A percentile compares a stretch with the other conserved stretches of the same genome.
Conservation (phyloP, 257 asterid species). For the Solanum dulcamara region DNA sequence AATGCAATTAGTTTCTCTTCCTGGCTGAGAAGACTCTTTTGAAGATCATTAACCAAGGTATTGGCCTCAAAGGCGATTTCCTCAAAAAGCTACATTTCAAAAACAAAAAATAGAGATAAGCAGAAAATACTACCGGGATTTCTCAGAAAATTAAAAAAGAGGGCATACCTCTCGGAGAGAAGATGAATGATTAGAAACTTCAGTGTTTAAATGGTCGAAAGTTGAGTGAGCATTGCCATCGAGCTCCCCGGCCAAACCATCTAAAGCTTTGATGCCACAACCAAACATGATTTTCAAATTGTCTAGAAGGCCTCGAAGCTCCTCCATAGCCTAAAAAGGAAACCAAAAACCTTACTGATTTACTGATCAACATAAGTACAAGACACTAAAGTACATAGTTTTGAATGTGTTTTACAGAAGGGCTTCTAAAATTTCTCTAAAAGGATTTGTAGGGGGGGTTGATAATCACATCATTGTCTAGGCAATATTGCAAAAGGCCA, state of each 20-base stretch:
- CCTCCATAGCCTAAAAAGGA: constrained; percentile 67
- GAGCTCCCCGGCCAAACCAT: constrained; percentile 73
- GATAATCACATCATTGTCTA: background rate
- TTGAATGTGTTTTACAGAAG: background rate
- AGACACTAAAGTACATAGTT: background rate
- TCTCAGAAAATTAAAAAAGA: constrained; percentile 1
- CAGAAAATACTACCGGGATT: background rate
- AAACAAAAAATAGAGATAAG: constrained; percentile 2
- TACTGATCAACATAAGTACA: background rate
- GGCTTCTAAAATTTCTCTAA: background rate
- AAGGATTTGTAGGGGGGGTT: background rate
- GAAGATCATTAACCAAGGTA: constrained; percentile 71
- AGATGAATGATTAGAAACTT: constrained; percentile 76
- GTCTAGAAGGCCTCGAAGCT: constrained; percentile 59
- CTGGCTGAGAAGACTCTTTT: constrained; percentile 71
- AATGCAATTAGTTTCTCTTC: constrained; percentile 52
- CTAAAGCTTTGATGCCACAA: constrained; percentile 66
- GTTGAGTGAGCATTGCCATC: constrained; percentile 64
- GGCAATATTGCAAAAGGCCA: background rate
- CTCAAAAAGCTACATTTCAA: constrained; percentile 60
- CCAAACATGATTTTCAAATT: constrained; percentile 70
- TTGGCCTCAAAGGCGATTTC: constrained; percentile 83
- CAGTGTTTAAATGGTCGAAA: constrained; percentile 61
- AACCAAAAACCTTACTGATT: background rate
- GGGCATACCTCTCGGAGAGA: constrained; percentile 64